Percentiles rank a stretch among this genome's conserved stretches.
phyloP scores from a whole-genome alignment of 78 protist genomes.

The Dictyostelium brefeldianum region DNA sequence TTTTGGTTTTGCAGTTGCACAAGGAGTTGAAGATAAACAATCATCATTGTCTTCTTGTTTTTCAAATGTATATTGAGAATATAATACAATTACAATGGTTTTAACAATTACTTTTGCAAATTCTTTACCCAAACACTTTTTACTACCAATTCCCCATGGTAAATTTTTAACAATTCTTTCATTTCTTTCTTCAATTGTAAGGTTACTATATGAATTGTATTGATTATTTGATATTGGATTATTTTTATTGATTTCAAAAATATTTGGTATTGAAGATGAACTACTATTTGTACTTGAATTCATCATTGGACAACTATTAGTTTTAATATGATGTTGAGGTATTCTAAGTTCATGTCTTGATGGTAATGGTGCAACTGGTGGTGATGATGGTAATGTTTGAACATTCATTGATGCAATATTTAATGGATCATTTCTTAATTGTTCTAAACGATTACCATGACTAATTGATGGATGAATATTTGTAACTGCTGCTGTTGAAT shows the following conservation, averaged over 20 bases:
- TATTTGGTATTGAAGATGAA: not conserved
- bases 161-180: slow-evolving; percentile 21
- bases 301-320: not conserved
- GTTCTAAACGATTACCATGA: not conserved
- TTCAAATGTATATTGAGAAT: slow-evolving; percentile 29
- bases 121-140: slow-evolving; percentile 31
- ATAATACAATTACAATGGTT: slow-evolving; percentile 8
- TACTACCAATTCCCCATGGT: slow-evolving; percentile 51
- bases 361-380: not conserved
- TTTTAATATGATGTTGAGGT: not conserved
- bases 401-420: not conserved
- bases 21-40: not conserved
- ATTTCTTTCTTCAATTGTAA: slow-evolving; percentile 29
- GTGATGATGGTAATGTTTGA: too few relatives aligned
- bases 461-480: not conserved
- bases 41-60: not conserved
- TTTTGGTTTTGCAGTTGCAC: not conserved
- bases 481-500: not conserved
- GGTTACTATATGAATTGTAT: not conserved
- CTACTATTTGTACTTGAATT: not conserved
- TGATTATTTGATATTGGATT: slow-evolving; percentile 3
- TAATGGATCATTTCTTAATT: not conserved
- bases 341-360: not conserved
- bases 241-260: not conserved
- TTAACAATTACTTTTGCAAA: slow-evolving; percentile 26